Base-by-base conservation (phyloP, 75 land plant species). In the Larix kaempferi region DNA sequence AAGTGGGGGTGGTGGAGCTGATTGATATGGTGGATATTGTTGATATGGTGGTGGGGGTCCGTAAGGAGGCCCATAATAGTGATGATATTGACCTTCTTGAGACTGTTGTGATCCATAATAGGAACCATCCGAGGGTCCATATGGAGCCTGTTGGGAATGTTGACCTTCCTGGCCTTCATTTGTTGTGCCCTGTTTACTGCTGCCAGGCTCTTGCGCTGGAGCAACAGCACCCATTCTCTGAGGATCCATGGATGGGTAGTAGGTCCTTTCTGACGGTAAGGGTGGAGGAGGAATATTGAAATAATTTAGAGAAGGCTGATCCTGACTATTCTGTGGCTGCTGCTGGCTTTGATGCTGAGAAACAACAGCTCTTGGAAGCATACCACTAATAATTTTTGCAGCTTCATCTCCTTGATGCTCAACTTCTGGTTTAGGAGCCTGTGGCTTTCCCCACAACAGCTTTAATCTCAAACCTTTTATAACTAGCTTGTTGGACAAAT, bases 161-260 rank as follows among this genome's bases (percentile, higher is more conserved):
- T 57, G 16, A 15, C 19, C 59, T 1, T 57, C 59, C 4, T 57
- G 59, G 0, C 16, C 21, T 57, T 13, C 88, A 59, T 79, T 79
- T 35, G 83, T 75, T 11, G 77, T 78, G 44, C 77, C 77, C 74
- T 87, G 72, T 73, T 73, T 63, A 29, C 83, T 73, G 0, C 78
- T 73, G 57, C 76, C 76, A 22, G 74, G 74, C 6, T 91, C 94
- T 49, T 90, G 92, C 13, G 88, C 82, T 6, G 87, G 74, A 35
- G 86, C 79, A 5, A 91, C 73, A 22, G 96, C 90, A 33, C 96
- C 99, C 99, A 96, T 96, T 59, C 96, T 89, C 76, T 93, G 99
- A 41, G 99, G 99, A 82, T 96, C 99, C 99, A 96, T 93, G 7
- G 99, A 96, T 14, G 99, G 99, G 71, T 96, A 96, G 67, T 75